phyloP scores from a whole-genome alignment of 768 basidiomycete species.

The Lactarius sp. region DNA sequence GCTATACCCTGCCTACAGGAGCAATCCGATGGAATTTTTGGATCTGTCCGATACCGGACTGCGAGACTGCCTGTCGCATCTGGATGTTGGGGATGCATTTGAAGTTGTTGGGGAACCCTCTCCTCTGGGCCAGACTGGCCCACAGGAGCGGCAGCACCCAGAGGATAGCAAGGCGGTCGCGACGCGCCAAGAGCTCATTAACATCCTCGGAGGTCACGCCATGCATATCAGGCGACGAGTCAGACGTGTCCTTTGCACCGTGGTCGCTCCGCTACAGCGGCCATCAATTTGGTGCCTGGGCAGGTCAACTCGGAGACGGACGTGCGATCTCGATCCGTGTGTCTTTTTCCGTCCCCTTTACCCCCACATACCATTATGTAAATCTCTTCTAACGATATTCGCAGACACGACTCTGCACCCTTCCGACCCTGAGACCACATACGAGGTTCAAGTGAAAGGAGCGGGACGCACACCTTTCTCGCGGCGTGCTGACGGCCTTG shows the following conservation, averaged over 20 bases:
- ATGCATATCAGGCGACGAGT: slow-evolving; percentile 44
- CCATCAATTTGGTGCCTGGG: slow-evolving; percentile 85
- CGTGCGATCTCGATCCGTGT: slow-evolving; percentile 82
- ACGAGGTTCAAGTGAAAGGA: slow-evolving; percentile 94
- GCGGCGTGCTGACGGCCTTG: slow-evolving; percentile 87
- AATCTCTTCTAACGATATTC: neutral
- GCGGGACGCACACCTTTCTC: slow-evolving; percentile 93
- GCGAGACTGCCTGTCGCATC: slow-evolving; percentile 72
- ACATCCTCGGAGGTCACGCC: slow-evolving; percentile 74
- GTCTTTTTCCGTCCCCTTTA: slow-evolving; percentile 26
- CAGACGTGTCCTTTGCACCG: slow-evolving; percentile 41
- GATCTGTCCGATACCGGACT: slow-evolving; percentile 66
- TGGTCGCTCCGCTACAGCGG: slow-evolving; percentile 92
- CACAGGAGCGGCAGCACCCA: slow-evolving; percentile 28
- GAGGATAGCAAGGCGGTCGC: slow-evolving; percentile 35
- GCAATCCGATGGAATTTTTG: slow-evolving; percentile 56
- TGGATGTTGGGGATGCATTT: slow-evolving; percentile 86
- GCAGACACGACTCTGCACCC: slow-evolving; percentile 75
- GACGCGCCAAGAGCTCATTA: slow-evolving; percentile 66
- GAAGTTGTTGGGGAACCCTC: slow-evolving; percentile 56
- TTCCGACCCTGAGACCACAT: slow-evolving; percentile 45
- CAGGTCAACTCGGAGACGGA: slow-evolving; percentile 94
- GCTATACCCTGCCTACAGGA: slow-evolving; percentile 46
- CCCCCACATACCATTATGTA: neutral
- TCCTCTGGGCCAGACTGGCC: slow-evolving; percentile 34